A percentile compares a stretch with the other conserved stretches of the same genome.
phyloP scores from a whole-genome alignment of 2,329 filamentous ascomycete genomes.

The Fonsecaea pedrosoi region DNA sequence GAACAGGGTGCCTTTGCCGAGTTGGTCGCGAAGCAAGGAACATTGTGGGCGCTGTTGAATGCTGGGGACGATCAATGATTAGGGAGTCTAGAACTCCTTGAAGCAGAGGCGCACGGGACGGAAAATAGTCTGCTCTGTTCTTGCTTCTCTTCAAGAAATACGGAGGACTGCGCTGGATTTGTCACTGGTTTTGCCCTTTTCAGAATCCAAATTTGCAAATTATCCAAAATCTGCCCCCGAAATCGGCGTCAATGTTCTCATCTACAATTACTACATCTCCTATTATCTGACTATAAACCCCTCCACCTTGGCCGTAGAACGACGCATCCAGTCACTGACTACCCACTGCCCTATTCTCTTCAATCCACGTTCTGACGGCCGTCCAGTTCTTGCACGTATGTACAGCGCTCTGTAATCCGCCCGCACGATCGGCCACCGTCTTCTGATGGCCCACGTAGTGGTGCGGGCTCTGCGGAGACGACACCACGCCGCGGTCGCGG shows the following conservation, averaged over 20 bases:
- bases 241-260: background rate
- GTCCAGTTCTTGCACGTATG: conserved; percentile 24
- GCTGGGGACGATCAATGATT: background rate
- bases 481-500: background rate
- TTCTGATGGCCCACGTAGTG: conserved; percentile 3
- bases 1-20: conserved; percentile 73
- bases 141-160: background rate
- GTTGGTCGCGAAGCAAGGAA: conserved; percentile 53
- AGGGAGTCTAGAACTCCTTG: no score
- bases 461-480: background rate
- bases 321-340: background rate
- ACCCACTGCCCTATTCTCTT: conserved; percentile 4
- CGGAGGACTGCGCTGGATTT: no score
- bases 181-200: no score
- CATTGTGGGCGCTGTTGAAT: conserved; percentile 51
- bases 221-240: no score
- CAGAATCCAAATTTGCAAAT: no score
- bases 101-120: no score
- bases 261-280: background rate
- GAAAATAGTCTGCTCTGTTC: background rate
- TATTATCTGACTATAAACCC: background rate
- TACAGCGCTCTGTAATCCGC: background rate
- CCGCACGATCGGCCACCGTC: background rate
- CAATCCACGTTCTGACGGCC: conserved; percentile 22
- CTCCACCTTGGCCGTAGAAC: background rate